Evolutionary conservation across 768 basidiomycete species (phyloP), one percentile per base, ranked within the genome.

Genomic region (Boletus rex-veris): DNA sequence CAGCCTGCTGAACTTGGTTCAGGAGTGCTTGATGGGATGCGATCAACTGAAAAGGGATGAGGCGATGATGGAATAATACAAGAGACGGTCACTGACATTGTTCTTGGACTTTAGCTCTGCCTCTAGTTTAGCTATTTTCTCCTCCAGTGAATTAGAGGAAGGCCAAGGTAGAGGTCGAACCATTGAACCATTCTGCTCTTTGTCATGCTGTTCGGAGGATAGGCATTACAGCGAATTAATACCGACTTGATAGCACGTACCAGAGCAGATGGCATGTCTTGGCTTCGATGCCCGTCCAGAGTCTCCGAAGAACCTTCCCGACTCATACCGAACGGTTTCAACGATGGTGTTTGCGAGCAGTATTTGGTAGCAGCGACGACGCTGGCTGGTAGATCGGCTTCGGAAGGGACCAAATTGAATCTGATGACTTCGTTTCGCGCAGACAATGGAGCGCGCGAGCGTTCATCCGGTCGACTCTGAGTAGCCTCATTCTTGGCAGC

Each of bases 1-100:
- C 67, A 0, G 84, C 77, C 56, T 86, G 82, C 9, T 83, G 81
- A 40, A 88, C 60, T 52, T 81, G 74, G 4, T 66, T 65, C n/a
- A 88, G 59, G 21, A 83, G 71, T 9, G 71, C 60, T 70, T 84
- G 75, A 58, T 90, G 83, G 55, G 74, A 74, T 19, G 72, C 60
- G 38, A 87, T 70, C 52, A 81, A 67, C 82, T 83, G 48, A 35
- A 45, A 41, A 36, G 8, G 18, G 10, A 26, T 31, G 10, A 55
- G n/a, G 37, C 7, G 24, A 44, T 37, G 7, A 46, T 43, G 36
- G 42, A 33, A 21, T 18, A 33, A 24, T 21, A 14, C 12, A 24
- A 40, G 15, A 31, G 33, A 14, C 1, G 39, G 31, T 21, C 42
- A 64, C 76, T 43, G 64, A 79, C 81, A 36, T 63, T 55, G 40